Base-by-base conservation (phyloP, 345 rosid genomes). In the Syzygium oleosum region DNA sequence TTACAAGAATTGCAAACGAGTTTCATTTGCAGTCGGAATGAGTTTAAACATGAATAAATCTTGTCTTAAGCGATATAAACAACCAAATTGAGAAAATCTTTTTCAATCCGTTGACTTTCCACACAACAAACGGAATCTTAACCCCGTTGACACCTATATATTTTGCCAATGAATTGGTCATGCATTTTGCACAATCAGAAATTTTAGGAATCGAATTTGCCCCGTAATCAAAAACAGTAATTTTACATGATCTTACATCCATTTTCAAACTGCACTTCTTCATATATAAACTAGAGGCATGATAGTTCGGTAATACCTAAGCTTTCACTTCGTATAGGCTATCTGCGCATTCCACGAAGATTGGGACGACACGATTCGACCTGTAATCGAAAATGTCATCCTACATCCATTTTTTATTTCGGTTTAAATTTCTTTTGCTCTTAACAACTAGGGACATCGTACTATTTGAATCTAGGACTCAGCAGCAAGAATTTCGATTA, bases 211-310 rank as follows among this genome's bases (percentile, higher is more conserved):
- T 58, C 65, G 29, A 25, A 58, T 58, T 22, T 54, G 58, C 29
- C 15, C 14, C n/a, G 15, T 11, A 11, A 31, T n/a, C 17, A n/a
- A n/a, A 3, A 63, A n/a, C 19, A 63, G 19, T 29, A 6, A 61
- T 3, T 63, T 6, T 16, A 0, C 73, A n/a, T 19, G 14, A 25
- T n/a, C 65, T 2, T n/a, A 19, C 38, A 0, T 63, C 73, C 38
- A 63, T 29, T 1, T n/a, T 14, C 17, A 3, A 13, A 13, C 4
- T 13, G 34, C 34, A 3, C 9, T 61, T 12, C 34, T 13, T 61
- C 34, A 0, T 63, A 9, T 56, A 22, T 56, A 56, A 4, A 23
- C n/a, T 52, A 52, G 53, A 51, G 51, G 51, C 51, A 51, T 51
- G 51, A 51, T 9, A 51, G 51, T 51, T 51, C 51, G 2, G 12